phyloP scores from a whole-genome alignment of 495 filamentous ascomycete genomes.

The Margaritispora aquatica region DNA sequence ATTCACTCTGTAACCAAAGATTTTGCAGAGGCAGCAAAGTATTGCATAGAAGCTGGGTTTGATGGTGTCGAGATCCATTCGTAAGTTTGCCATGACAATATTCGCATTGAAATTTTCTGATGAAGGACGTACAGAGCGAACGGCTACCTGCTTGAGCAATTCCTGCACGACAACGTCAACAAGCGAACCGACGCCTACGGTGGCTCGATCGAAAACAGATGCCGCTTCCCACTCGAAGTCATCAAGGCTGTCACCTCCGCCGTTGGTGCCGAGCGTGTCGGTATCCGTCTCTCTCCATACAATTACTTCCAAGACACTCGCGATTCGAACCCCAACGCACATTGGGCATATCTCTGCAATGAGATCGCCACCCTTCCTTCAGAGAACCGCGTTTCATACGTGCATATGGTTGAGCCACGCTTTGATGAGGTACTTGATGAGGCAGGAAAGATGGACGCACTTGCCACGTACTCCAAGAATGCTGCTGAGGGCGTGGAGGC shows the following conservation, averaged over 20 bases:
- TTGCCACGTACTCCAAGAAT: slow-evolving; percentile 35
- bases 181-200: slow-evolving; percentile 59
- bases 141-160: slow-evolving; percentile 71
- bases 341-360: slow-evolving; percentile 44
- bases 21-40: slow-evolving; percentile 53
- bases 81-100: slow-evolving; percentile 1
- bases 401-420: slow-evolving; percentile 55
- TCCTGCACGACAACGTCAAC: slow-evolving; percentile 57
- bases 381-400: slow-evolving; percentile 42
- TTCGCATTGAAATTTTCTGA: neutral
- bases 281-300: slow-evolving; percentile 56
- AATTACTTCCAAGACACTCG: slow-evolving; percentile 57
- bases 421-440: slow-evolving; percentile 45
- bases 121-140: slow-evolving; percentile 39
- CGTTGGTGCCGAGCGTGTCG: slow-evolving; percentile 55
- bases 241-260: slow-evolving; percentile 53
- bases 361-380: slow-evolving; percentile 26
- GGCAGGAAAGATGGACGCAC: slow-evolving; percentile 34
- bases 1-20: slow-evolving; percentile 47
- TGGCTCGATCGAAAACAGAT: slow-evolving; percentile 64
- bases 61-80: slow-evolving; percentile 72
- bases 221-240: slow-evolving; percentile 61
- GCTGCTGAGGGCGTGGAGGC: slow-evolving; percentile 31
- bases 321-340: slow-evolving; percentile 43
- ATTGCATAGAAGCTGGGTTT: slow-evolving; percentile 60